Base-by-base conservation (phyloP, 768 basidiomycete species). In the Candolleomyces eurysporus region DNA sequence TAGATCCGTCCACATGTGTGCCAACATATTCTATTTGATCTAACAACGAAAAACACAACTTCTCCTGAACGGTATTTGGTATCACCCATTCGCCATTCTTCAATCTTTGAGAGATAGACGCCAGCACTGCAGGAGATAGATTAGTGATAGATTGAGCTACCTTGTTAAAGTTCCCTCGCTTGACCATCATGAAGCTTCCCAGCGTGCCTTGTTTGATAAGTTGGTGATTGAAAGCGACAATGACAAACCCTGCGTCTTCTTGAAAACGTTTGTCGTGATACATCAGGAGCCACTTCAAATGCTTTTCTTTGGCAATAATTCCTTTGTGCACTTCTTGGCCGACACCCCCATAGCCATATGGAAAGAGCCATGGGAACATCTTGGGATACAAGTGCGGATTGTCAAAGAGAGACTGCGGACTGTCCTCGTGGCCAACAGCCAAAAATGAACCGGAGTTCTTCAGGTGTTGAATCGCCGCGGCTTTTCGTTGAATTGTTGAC, bases 211-310 rank as follows among this genome's bases (percentile, higher is more conserved):
- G 26, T 26, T 26, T 26, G 4, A 26, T 26, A 2, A 26, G 26
- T 4, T 26, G 26, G 4, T 26, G 26, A 26, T 26, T 26, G 26
- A 26, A 26, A 4, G 26, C 4, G 26, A 26, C 26, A 26, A 26
- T 26, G 2, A 26, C 26, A 4, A 26, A 26, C 26, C 26, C 26
- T 4, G 63, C 31, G 60, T 82, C 77, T 0, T 32, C 59, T 57
- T 81, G 78, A 68, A 76, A 79, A 0, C 71, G 60, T 19, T 76
- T 75, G 48, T 80, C 78, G 61, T 75, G 69, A 61, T 78, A 81
- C 54, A 56, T 56, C 14, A 56, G 32, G 3, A 39, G 22, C 36
- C 42, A 40, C 13, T 45, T 56, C 10, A 40, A 2, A 39, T 56
- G 32, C 4, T 22, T 40, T 5, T n/a, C 39, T 2, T 31, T 17